These are phyloP conservation scores for Posidonia australis DNA, from an alignment of 106 monocot genomes.

Conservation along the genomic window DNA sequence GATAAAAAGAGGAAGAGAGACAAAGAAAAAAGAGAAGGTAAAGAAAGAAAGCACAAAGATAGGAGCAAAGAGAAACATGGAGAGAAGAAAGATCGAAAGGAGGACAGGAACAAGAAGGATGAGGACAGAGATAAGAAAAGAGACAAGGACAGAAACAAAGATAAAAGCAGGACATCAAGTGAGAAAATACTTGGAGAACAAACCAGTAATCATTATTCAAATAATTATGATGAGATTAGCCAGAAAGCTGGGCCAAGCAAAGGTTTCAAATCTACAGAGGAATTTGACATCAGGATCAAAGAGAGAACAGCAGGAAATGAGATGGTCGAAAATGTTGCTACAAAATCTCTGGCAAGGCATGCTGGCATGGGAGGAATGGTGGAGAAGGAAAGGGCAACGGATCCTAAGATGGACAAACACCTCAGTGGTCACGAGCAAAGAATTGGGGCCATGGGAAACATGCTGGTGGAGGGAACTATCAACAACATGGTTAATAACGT, in stretches of 20 bases:
- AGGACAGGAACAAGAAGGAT: constrained; percentile 20
- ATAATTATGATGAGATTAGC: constrained; percentile 1
- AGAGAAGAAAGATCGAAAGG: constrained; percentile 11
- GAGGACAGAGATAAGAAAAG: constrained; percentile 29
- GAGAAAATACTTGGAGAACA: constrained; percentile 1
- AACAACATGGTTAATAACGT: not conserved
- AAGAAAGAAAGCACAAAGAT: constrained; percentile 35
- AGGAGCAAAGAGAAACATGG: constrained; percentile 21
- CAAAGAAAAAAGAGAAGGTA: constrained; percentile 27
- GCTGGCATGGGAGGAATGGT: not conserved
- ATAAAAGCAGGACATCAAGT: constrained; percentile 6
- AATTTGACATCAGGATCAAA: not conserved
- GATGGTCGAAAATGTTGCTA: not conserved
- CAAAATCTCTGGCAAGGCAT: not conserved
- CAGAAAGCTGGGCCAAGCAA: not conserved
- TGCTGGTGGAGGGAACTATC: not conserved
- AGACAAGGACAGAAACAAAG: constrained; percentile 6
- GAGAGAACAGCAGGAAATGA: not conserved
- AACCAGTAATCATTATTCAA: not conserved
- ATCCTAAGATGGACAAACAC: not conserved
- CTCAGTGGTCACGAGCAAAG: not conserved
- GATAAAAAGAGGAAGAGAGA: constrained; percentile 49
- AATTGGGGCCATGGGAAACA: not conserved
- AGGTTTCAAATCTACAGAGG: constrained; percentile 1
- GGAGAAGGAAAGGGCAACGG: not conserved